Percentiles rank a stretch among this genome's conserved stretches.
phyloP scores from a whole-genome alignment of 805 yeast genomes.

The Kurtzmaniella cleridarum region DNA sequence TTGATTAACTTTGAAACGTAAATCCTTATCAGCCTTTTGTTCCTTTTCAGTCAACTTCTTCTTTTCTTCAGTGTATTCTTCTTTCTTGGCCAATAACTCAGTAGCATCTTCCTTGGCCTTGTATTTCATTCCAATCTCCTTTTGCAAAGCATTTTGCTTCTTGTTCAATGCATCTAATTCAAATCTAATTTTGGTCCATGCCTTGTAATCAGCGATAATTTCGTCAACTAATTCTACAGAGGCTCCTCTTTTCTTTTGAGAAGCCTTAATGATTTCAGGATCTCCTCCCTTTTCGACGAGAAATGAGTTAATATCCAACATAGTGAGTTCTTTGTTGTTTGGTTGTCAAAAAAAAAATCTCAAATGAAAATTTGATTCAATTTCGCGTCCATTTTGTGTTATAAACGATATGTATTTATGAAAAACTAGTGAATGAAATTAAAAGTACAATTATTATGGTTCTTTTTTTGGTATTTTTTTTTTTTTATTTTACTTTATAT shows the following conservation, averaged over 20 bases:
- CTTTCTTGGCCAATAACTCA: conserved; percentile 79
- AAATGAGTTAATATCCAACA: conserved; percentile 91
- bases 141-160: conserved; percentile 81
- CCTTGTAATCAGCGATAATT: conserved; percentile 84
- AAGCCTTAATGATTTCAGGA: conserved; percentile 79
- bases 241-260: conserved; percentile 93
- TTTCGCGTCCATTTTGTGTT: no score
- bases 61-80: conserved; percentile 65
- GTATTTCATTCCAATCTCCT: conserved; percentile 86
- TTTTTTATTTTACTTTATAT: no score
- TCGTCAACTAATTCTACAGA: conserved; percentile 94
- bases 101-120: conserved; percentile 93
- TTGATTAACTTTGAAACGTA: conserved; percentile 77
- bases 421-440: no score
- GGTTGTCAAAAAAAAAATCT: no score
- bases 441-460: no score
- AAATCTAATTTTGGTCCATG: conserved; percentile 80
- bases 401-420: no score
- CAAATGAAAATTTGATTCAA: no score
- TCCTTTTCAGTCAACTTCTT: conserved; percentile 60
- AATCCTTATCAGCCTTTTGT: conserved; percentile 69
- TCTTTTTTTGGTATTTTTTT: no score
- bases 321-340: conserved; percentile 16
- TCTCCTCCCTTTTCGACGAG: conserved; percentile 96
- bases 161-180: conserved; percentile 89